Evolutionary conservation across 352 stramenopile species (phyloP), one percentile per base, ranked within the genome.

Genomic region (Lagenidium sp.): DNA sequence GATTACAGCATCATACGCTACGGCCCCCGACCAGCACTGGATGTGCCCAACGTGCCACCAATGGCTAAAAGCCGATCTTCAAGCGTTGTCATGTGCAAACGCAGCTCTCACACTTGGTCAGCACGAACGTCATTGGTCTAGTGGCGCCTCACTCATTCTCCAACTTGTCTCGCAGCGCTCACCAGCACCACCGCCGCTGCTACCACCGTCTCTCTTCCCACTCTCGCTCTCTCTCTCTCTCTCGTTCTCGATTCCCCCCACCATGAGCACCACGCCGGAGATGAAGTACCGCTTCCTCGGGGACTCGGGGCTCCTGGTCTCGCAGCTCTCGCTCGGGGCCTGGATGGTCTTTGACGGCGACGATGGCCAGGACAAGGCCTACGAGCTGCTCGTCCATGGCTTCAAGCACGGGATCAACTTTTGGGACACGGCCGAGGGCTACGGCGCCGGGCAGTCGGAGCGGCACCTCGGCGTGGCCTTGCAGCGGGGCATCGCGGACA

Each of bases 381-480:
- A 50, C 41, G 41, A 44, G 20, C 32, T 56, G 25, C 34, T 56
- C 24, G 28, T 36, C 18, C 35, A 18, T 36, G 41, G 13, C 13
- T 56, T 46, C 25, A 19, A 50, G 28, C 32, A 41, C 26, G 70
- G 70, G 18, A 50, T 86, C 48, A 82, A 84, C 57, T 71, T 84
- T 30, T 72, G 75, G 29, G 74, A 84, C 53, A 65, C 53, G 20
- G 68, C 68, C 6, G 66, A 71, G 51, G 41, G 37, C 19, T 81
- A 81, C 42, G 41, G 34, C 10, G 32, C 21, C 10, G 68, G 70
- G 7, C 24, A 52, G n/a, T 47, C 66, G 1, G 66, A 80, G 34
- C 41, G 35, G 11, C 57, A 63, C 37, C 62, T 64, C 19, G 68
- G 68, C 13, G 25, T 55, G 11, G 49, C 55, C 1, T 25, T 81